Conservation (phyloP, 2,329 filamentous ascomycete species). For the Apiospora aurea region DNA sequence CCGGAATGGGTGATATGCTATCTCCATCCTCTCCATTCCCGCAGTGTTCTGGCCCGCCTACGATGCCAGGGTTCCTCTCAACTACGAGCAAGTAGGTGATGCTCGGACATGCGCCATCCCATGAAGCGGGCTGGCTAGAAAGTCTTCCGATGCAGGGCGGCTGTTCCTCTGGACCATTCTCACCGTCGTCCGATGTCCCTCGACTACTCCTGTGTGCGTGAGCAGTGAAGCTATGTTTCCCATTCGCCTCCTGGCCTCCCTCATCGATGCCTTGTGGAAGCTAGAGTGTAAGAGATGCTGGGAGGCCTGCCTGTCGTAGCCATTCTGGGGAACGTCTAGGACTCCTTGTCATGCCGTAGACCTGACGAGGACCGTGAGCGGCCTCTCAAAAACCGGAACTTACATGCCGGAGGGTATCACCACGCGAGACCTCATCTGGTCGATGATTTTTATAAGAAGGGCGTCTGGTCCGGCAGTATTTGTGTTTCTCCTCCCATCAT, state of each 20-base stretch:
- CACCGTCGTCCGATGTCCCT: conserved; percentile 11
- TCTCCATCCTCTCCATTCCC: background rate
- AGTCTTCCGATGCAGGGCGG: background rate
- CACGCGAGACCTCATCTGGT: conserved; percentile 26
- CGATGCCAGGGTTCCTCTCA: background rate
- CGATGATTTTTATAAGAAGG: conserved; percentile 34
- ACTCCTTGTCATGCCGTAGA: background rate
- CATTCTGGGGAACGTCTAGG: background rate
- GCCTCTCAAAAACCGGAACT: background rate
- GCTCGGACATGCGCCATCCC: conserved; percentile 8
- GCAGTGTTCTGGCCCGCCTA: background rate
- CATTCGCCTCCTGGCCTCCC: background rate
- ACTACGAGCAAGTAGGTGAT: too few relatives aligned
- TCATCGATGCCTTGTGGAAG: background rate
- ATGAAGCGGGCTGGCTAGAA: background rate
- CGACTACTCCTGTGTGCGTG: background rate
- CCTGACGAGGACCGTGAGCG: conserved; percentile 22
- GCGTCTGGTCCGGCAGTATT: conserved; percentile 24
- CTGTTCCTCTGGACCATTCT: background rate
- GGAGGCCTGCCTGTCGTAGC: conserved; percentile 3
- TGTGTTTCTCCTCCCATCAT: conserved; percentile 31
- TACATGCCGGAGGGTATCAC: conserved; percentile 17
- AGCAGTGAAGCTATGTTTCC: background rate
- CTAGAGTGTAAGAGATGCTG: background rate
- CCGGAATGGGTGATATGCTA: background rate